Evolutionary conservation across 2,329 filamentous ascomycete genomes (phyloP), one percentile per base, ranked within the genome.

Genomic region (Diaporthe sp.): DNA sequence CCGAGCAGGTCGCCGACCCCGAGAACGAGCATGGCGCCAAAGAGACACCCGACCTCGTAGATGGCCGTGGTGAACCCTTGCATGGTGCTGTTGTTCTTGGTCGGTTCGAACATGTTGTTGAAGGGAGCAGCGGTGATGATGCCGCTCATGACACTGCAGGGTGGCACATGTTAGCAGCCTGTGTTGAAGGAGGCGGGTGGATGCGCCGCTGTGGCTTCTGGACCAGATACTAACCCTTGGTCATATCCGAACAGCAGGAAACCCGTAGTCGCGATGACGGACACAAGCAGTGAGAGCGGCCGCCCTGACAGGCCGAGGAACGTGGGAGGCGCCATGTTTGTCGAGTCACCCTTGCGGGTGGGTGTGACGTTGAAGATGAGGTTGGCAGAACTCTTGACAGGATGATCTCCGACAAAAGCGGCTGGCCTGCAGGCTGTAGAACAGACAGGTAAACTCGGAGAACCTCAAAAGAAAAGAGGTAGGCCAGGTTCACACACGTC

Each of bases 231-330:
- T 78, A 79, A 87, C 85, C 85, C 86, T 81, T 87, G 89, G 76
- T 91, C 89, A 80, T 90, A 91, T 74, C 89, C 89, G 76, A 90
- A 91, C n/a, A 90, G 86, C 39, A 92, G 81, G 84, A 92, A 92
- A 31, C 90, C 91, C 68, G 90, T 91, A 0, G 91, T 93, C 5
- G 91, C 90, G 37, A 93, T 87, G n/a, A 88, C 87, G 1, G 92
- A 92, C 63, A 93, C 87, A 53, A 88, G 85, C 76, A 92, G 79
- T 25, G 88, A 90, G 72, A 93, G 86, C 51, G 84, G 85, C 78
- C 85, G 87, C 81, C 92, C 92, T 49, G 88, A 88, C 76, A 93
- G 85, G 82, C 91, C 91, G 81, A 89, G 88, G 81, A 87, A 92
- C 25, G 81, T 87, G 71, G 89, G 88, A 78, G 89, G 87, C 78